Conservation (phyloP, 2,329 filamentous ascomycete species). For the Dactylella cylindrospora region DNA sequence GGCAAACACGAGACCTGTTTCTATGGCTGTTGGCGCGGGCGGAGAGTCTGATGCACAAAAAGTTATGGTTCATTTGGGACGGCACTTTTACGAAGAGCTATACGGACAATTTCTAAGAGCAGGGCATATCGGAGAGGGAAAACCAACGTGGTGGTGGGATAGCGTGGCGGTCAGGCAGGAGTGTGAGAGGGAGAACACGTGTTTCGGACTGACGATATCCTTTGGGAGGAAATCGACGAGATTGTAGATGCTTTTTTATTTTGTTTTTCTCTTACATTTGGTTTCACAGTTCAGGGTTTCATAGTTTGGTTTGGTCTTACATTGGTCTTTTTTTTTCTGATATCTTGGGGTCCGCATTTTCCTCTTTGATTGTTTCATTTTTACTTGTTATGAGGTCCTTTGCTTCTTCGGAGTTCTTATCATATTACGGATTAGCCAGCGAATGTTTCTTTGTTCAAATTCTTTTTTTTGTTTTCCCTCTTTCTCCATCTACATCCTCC, state of each 20-base stretch:
- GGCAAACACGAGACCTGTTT: conserved; percentile 1
- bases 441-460: conserved; percentile 26
- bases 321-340: conserved; percentile 5
- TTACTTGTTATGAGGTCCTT: conserved; percentile 30
- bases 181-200: conserved; percentile 44
- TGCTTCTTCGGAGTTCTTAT: conserved; percentile 20
- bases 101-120: conserved; percentile 42
- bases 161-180: conserved; percentile 45
- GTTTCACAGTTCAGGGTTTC: background rate
- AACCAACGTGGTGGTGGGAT: conserved; percentile 44
- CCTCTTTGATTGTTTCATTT: conserved; percentile 18
- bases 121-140: conserved; percentile 40
- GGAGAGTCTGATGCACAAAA: conserved; percentile 44
- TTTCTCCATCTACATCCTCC: too few species aligned
- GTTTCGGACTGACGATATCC: conserved; percentile 45
- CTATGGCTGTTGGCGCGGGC: conserved; percentile 14
- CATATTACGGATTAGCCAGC: conserved; percentile 32
- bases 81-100: conserved; percentile 45
- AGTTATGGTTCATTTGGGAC: conserved; percentile 43
- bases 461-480: too few species aligned
- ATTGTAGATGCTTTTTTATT: conserved; percentile 13
- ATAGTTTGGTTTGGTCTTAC: conserved; percentile 12
- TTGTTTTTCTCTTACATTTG: background rate
- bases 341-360: conserved; percentile 29
- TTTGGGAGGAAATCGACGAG: conserved; percentile 44